Percentiles rank a stretch among this genome's conserved stretches.
phyloP scores from a whole-genome alignment of 192 early-diverging fungal genomes.

The Rhizophagus clarus region DNA sequence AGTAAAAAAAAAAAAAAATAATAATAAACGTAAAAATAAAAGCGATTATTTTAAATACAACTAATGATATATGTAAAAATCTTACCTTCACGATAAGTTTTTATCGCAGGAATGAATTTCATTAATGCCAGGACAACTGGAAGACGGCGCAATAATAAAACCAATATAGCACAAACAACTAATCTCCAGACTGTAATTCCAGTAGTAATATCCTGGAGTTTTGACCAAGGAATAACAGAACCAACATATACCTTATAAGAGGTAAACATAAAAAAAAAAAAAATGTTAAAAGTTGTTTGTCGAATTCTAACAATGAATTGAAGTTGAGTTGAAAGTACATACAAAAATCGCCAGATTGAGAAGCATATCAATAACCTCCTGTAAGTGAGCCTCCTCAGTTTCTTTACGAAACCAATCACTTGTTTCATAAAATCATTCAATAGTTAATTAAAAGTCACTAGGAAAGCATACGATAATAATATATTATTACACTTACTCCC shows the following conservation, averaged over 20 bases:
- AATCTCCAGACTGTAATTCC: conserved; percentile 71
- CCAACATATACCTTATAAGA: conserved; percentile 63
- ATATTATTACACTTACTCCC: conserved; percentile 62
- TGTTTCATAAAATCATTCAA: not conserved
- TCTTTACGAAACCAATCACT: conserved; percentile 86
- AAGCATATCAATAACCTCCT: conserved; percentile 88
- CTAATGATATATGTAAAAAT: too few species aligned
- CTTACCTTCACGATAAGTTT: conserved; percentile 61
- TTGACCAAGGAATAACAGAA: conserved; percentile 71
- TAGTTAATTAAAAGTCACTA: not conserved
- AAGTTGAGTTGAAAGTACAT: not conserved
- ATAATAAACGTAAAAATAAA: too few species aligned
- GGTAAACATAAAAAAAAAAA: not conserved
- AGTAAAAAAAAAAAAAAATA: too few species aligned
- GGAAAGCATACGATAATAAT: not conserved
- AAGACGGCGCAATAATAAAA: conserved; percentile 74
- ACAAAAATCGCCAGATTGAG: conserved; percentile 89
- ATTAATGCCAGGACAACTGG: conserved; percentile 69
- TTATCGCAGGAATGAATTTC: conserved; percentile 67
- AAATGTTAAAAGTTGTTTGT: not conserved
- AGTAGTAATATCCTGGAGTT: conserved; percentile 57
- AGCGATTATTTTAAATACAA: too few species aligned
- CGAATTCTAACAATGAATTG: not conserved
- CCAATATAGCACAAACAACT: conserved; percentile 55
- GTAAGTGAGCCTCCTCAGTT: conserved; percentile 79